Evolutionary conservation across 495 filamentous ascomycete species (phyloP).

Genomic region (Lichina pygmaea): DNA sequence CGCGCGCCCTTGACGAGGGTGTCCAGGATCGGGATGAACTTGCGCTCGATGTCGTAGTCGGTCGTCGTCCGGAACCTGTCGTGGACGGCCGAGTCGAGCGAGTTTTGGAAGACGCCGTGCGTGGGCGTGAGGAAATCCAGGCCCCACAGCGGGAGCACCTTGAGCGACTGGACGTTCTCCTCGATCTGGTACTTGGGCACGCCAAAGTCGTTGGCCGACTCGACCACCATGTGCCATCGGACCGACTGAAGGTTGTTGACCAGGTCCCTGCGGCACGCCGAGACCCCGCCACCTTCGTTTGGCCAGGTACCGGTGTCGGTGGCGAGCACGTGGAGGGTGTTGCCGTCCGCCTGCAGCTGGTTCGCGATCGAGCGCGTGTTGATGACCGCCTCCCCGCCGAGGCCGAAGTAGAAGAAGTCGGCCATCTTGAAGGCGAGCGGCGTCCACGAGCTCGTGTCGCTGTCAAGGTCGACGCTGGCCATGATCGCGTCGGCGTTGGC

Average conservation of each 20-base stretch:
- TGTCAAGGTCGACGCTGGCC: conserved; percentile 32
- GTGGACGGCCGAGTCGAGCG: conserved; percentile 32
- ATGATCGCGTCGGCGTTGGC: conserved; percentile 28
- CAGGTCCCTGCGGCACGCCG: conserved; percentile 38
- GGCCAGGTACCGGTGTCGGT: conserved; percentile 40
- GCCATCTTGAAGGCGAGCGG: conserved; percentile 32
- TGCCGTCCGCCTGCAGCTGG: conserved; percentile 20
- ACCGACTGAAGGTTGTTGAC: conserved; percentile 34
- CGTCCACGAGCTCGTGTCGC: conserved; percentile 28
- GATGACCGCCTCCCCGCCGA: conserved; percentile 28
- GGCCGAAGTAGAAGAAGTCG: conserved; percentile 35
- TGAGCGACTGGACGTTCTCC: conserved; percentile 35
- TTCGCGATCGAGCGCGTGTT: conserved; percentile 16
- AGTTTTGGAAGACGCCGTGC: conserved; percentile 35
- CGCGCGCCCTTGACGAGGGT: conserved; percentile 31
- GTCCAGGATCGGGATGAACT: conserved; percentile 34
- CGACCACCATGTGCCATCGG: conserved; percentile 38
- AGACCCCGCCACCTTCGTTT: conserved; percentile 37
- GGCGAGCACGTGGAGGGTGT: conserved; percentile 31
- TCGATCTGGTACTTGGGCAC: conserved; percentile 39
- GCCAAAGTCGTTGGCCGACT: conserved; percentile 38
- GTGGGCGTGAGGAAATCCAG: conserved; percentile 33
- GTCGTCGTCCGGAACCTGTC: conserved; percentile 22
- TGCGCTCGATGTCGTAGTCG: conserved; percentile 26
- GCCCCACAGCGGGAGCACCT: conserved; percentile 39